These are phyloP conservation scores for Dictyostelium gargantuum DNA, from an alignment of 208 protist genomes.

Conservation along the genomic window DNA sequence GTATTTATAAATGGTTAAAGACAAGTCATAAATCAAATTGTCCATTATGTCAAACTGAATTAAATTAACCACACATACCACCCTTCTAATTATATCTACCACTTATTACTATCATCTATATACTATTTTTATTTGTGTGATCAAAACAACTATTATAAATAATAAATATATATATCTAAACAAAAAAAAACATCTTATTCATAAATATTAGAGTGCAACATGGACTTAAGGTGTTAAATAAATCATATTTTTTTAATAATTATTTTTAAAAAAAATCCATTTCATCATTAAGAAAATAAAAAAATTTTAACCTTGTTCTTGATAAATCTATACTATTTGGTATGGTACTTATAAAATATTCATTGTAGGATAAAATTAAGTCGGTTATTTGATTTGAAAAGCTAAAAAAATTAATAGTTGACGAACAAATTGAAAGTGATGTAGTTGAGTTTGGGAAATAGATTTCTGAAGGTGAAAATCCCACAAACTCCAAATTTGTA, in stretches of 20 bases:
- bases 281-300: not conserved
- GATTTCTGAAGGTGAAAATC: not conserved
- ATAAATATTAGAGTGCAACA: too few relatives aligned
- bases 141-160: not conserved
- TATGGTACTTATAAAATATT: not conserved
- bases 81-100: too few relatives aligned
- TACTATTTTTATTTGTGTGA: too few relatives aligned
- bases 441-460: not conserved
- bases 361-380: not conserved
- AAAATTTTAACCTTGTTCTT: not conserved
- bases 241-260: not conserved
- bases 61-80: not conserved
- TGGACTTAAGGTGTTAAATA: too few relatives aligned
- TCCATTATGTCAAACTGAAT: slow-evolving; percentile 27
- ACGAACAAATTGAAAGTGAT: not conserved
- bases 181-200: too few relatives aligned
- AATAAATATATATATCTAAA: not conserved
- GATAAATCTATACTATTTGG: not conserved
- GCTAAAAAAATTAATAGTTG: not conserved
- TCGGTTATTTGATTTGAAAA: not conserved
- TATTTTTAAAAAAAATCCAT: not conserved
- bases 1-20: slow-evolving; percentile 70
- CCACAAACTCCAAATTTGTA: not conserved
- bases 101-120: too few relatives aligned
- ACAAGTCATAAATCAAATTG: slow-evolving; percentile 44